These are phyloP conservation scores for Backusella westeae DNA, from an alignment of 192 early-diverging fungal genomes.

Conservation along the genomic window DNA sequence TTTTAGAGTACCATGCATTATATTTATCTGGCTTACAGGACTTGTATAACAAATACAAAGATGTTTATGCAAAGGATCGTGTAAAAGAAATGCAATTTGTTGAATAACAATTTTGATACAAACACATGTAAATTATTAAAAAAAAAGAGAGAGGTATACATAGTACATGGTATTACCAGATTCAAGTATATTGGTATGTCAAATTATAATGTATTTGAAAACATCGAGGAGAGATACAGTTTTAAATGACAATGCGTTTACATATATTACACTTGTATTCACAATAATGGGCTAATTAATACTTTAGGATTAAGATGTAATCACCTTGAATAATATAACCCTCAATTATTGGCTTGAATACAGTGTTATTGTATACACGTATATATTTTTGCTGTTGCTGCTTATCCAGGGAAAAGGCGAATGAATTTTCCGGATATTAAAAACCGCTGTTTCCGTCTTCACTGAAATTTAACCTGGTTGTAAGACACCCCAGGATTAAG, in stretches of 20 bases:
- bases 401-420: background rate
- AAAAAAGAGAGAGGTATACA: too few species aligned
- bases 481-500: too few species aligned
- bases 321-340: background rate
- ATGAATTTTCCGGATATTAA: background rate
- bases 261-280: background rate
- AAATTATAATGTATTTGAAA: background rate
- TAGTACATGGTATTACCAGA: too few species aligned
- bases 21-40: constrained; percentile 60
- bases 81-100: constrained; percentile 61
- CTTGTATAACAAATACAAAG: constrained; percentile 72
- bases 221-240: background rate
- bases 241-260: background rate
- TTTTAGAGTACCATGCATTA: constrained; percentile 40
- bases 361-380: background rate
- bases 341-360: background rate
- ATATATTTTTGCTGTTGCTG: background rate
- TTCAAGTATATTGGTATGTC: background rate
- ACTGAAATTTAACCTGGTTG: background rate
- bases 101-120: constrained; percentile 41
- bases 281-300: background rate
- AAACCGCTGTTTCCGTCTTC: background rate
- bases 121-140: background rate
- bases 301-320: background rate
- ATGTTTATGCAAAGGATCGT: constrained; percentile 63